Evolutionary conservation across 116 monocot genomes (phyloP), one percentile per base, ranked within the genome.

Genomic region (Phalaenopsis hybrid): DNA sequence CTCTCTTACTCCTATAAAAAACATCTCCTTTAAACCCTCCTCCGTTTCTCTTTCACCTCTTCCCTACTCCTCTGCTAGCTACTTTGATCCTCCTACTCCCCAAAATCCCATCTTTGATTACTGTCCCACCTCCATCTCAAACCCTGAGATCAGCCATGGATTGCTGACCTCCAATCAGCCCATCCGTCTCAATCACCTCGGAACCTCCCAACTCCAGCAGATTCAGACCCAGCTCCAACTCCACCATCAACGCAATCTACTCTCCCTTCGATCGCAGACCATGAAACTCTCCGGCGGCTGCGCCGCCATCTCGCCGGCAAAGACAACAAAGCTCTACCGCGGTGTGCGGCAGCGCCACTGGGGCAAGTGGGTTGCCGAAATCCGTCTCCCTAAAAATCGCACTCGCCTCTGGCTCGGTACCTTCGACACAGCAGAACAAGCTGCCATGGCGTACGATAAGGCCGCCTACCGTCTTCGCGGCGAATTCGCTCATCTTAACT

Each of bases 351-450:
- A 90, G 85, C 85, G 87, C 21, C 90, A 87, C 83, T 90, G 89
- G 89, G 89, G 89, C 8, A 90, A 90, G 85, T 90, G 89, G 89
- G 89, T 90, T 8, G 89, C 89, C 8, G 89, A 87, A 83, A 90
- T 87, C 83, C 83, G 90, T n/a, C 83, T 87, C 13, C 90, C 90
- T 1, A 85, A 83, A 83, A 87, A 87, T 76, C 85, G 90, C 34
- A 85, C 83, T 37, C 83, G 90, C 52, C 84, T 87, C n/a, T 94
- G 96, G 96, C 90, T 93, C n/a, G 92, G 96, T 3, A 96, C 94
- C 52, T 96, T 94, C 77, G 87, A 90, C 85, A 92, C 93, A 15
- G 93, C 92, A 57, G 96, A 93, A 81, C 90, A 92, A 81, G 95
- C 92, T 7, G 91, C 95, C 34, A 31, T 86, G 77, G 92, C 95